phyloP scores from a whole-genome alignment of 768 basidiomycete genomes.

The Boletus rubropictus region DNA sequence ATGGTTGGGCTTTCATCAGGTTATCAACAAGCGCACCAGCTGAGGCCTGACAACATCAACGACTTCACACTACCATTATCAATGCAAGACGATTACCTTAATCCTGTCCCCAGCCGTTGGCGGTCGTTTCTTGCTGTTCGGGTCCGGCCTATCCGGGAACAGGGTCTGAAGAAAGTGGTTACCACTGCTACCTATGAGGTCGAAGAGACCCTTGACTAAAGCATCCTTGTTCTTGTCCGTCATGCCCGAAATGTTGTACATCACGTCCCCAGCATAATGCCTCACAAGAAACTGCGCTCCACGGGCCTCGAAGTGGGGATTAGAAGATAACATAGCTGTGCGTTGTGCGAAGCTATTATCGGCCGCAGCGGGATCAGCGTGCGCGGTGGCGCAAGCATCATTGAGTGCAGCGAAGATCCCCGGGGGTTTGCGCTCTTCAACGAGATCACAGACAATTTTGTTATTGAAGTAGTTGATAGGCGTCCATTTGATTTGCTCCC shows the following conservation, averaged over 20 bases:
- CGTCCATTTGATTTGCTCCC: conserved; percentile 98
- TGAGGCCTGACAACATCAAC: conserved; percentile 50
- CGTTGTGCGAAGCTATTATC: conserved; percentile 97
- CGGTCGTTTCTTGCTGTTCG: conserved; percentile 94
- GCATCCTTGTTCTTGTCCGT: conserved; percentile 99
- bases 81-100: conserved; percentile 49
- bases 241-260: conserved; percentile 97
- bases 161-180: conserved; percentile 84
- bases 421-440: conserved; percentile 93
- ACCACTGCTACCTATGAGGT: conserved; percentile 72
- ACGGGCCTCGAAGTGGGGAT: conserved; percentile 92
- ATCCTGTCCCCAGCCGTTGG: conserved; percentile 98
- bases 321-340: conserved; percentile 70
- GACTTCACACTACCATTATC: not conserved
- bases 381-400: conserved; percentile 98
- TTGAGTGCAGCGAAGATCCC: conserved; percentile 98
- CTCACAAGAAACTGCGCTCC: conserved; percentile 91
- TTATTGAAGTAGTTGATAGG: conserved; percentile 99
- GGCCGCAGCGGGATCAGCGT: conserved; percentile 93
- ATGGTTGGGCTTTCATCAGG: conserved; percentile 94
- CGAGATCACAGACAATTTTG: conserved; percentile 96
- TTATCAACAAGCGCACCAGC: conserved; percentile 96
- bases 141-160: conserved; percentile 93
- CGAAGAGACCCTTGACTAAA: conserved; percentile 88
- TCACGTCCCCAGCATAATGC: conserved; percentile 98